phyloP scores from a whole-genome alignment of 1,139 yeast species.

The Wickerhamomyces sp. region DNA sequence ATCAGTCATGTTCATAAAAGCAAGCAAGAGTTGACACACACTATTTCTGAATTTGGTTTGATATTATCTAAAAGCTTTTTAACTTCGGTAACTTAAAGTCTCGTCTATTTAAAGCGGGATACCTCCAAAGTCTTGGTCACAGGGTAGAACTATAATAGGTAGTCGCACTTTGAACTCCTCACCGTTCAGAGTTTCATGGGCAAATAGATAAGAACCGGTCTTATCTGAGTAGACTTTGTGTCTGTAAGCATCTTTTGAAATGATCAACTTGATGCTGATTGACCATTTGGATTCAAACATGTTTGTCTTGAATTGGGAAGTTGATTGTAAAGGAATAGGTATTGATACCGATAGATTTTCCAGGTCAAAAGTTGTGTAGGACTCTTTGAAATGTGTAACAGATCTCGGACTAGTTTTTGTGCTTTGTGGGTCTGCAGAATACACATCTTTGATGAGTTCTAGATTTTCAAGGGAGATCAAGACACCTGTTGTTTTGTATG shows the following conservation, averaged over 20 bases:
- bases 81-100: too few relatives aligned
- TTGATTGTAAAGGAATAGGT: slow-evolving; percentile 28
- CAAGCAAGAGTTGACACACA: too few relatives aligned
- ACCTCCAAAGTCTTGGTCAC: slow-evolving; percentile 29
- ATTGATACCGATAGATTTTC: slow-evolving; percentile 23
- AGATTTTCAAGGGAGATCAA: slow-evolving; percentile 26
- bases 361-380: slow-evolving; percentile 25
- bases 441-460: slow-evolving; percentile 28
- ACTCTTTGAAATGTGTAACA: slow-evolving; percentile 24
- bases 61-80: too few relatives aligned
- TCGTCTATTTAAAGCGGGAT: too few relatives aligned
- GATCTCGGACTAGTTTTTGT: slow-evolving; percentile 16
- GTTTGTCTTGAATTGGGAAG: slow-evolving; percentile 32
- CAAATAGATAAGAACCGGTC: slow-evolving; percentile 12
- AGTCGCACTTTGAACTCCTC: slow-evolving; percentile 30
- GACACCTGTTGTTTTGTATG: slow-evolving; percentile 23
- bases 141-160: slow-evolving; percentile 29
- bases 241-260: slow-evolving; percentile 9
- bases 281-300: slow-evolving; percentile 32
- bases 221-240: slow-evolving; percentile 15
- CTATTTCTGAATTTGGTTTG: too few relatives aligned
- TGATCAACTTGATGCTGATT: slow-evolving; percentile 27
- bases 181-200: slow-evolving; percentile 28
- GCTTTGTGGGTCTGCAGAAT: slow-evolving; percentile 13
- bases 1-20: too few relatives aligned